These are phyloP conservation scores for Arxiozyma slooffiae DNA, from an alignment of 1,139 yeast genomes.

Conservation along the genomic window DNA sequence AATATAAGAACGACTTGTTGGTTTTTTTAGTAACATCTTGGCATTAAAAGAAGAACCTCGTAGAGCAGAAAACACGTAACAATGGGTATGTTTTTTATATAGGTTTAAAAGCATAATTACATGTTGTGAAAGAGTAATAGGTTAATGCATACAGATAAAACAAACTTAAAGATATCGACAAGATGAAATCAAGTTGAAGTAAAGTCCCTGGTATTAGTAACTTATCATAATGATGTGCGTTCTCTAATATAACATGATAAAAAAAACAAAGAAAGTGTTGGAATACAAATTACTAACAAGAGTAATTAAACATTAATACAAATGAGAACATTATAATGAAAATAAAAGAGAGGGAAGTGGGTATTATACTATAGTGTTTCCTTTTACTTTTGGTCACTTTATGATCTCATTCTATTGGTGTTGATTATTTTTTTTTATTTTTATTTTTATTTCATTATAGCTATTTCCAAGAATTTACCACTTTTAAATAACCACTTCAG, in stretches of 20 bases:
- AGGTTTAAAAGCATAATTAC: not conserved
- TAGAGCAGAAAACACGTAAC: conserved; percentile 28
- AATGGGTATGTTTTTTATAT: conserved; percentile 28
- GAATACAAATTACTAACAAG: not conserved
- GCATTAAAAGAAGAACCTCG: not conserved
- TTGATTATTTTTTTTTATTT: too few relatives aligned
- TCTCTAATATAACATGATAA: too few relatives aligned
- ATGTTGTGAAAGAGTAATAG: not conserved
- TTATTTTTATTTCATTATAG: conserved; percentile 38
- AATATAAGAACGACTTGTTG: not conserved
- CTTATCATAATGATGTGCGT: not conserved
- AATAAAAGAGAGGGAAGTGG: not conserved
- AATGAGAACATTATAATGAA: conserved; percentile 1
- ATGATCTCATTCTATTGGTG: not conserved
- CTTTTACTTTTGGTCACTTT: conserved; percentile 9
- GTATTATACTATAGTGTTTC: not conserved
- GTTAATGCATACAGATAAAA: not conserved
- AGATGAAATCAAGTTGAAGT: not conserved
- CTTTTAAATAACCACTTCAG: conserved; percentile 93
- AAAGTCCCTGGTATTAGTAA: not conserved
- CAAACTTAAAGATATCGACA: not conserved
- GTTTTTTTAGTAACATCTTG: too few relatives aligned
- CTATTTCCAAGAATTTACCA: conserved; percentile 96
- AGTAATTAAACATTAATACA: not conserved
- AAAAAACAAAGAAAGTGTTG: too few relatives aligned